Evolutionary conservation across 2,329 filamentous ascomycete species (phyloP), one percentile per base, ranked within the genome.

Genomic region (Chlorencoelia australis): DNA sequence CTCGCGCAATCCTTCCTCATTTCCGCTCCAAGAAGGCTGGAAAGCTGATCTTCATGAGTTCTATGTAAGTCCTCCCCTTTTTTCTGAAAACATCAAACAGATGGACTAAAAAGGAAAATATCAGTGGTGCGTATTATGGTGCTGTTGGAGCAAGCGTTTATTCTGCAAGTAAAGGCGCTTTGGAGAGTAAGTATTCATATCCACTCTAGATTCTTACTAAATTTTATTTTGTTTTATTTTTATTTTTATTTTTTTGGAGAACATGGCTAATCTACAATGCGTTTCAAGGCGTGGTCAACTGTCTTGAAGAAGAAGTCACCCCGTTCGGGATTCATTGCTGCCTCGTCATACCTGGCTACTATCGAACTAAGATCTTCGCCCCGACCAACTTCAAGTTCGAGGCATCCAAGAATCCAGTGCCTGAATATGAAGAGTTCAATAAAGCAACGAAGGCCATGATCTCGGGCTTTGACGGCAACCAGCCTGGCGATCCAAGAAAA

Each of bases 281-380:
- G 25, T 21, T 14, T 6, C 1, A 18, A 44, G 46, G 37, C 4
- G 16, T 39, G 2, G 42, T 44, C 1, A 43, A 45, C 16, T 31
- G 36, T 27, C 35, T 49, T 6, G 21, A 40, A 16, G 20, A 27
- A 13, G 49, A 50, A 29, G 35, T 37, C 5, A 20, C 18, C 2
- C 38, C 33, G 2, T 33, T 50, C 2, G 41, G 41, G 1, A 46
- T 51, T 19, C 26, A 37, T 7, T 38, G 35, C 3, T 18, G 42
- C 4, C 30, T 50, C 9, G 55, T 71, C 14, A 67, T 71, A 46
- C 67, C 65, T 1, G 68, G 69, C 2, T 63, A 60, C 25, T 72
- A 69, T 42, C 58, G 67, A 3, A 71, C 68, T 8, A 62, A 62
- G n/a, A 64, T 69, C 36, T 50, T 43, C 8, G 25, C 31, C 7